Base-by-base conservation (phyloP, 352 stramenopile species). In the Phytophthora boehmeriae region DNA sequence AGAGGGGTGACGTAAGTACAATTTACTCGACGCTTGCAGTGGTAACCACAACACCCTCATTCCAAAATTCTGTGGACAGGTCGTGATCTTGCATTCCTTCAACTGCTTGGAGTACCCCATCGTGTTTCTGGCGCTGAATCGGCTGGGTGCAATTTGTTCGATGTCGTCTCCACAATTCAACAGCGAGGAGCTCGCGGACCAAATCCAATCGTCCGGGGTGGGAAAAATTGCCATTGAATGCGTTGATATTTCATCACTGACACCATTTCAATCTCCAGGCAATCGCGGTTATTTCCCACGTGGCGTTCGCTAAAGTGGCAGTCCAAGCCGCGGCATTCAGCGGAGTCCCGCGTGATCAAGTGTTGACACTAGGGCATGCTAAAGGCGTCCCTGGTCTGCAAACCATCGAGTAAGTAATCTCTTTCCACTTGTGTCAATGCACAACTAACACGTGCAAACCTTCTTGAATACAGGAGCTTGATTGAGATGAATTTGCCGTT, bases 21-120 rank as follows among this genome's bases (percentile, higher is more conserved):
- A 16, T 16, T 35, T 19, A 20, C 5, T 58, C 9, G 35, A 50
- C 35, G 4, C 17, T 43, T 34, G 28, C 9, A 17, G 14, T 39
- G 16, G 4, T 44, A 9, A 2, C n/a, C n/a, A 22, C 9, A 22
- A 16, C 13, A 44, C 9, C 20, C n/a, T n/a, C 34, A 39, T 39
- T n/a, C 34, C 8, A 39, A 39, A 13, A 2, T 39, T 9, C 34
- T 19, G 8, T 56, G 39, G 28, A 28, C 59, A 84, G 67, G 59
- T 74, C 8, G 64, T 87, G 2, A 3, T 85, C 16, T 53, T 84
- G 25, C 73, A 86, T 47, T 75, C 71, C 36, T 62, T 79, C 54
- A 88, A 86, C 65, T 83, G 67, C 52, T 66, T 84, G 49, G 74
- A 88, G 45, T 88, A 73, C 34, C 76, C 76, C 4, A 54, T 84